Base-by-base conservation (phyloP, 257 asterid species). In the Solanum clarkiae region DNA sequence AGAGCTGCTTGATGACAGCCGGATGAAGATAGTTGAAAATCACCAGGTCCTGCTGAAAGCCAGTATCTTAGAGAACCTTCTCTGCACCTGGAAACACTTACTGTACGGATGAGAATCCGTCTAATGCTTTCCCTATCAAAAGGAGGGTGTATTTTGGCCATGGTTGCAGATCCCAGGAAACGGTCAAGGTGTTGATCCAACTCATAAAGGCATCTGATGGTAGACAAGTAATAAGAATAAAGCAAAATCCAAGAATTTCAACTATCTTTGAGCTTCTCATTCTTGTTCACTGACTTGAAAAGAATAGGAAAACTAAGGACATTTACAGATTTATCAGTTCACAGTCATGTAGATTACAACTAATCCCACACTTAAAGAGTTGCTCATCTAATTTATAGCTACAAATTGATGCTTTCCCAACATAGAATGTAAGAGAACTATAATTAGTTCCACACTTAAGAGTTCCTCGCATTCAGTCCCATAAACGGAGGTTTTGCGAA, bases 1-100 rank as follows among this genome's bases (percentile, higher is more conserved):
- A 96, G 94, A 81, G 98, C 90, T 13, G 97, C 80, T 6, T 44
- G 89, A 69, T 63, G 88, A 87, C 98, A 95, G 42, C 91, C 92
- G 4, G 97, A 85, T 5, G 98, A 92, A 79, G 98, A 95, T 66
- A 96, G 82, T 80, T 94, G 98, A 88, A 96, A 96, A 88, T 95
- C 98, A 7, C 99, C 98, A 0, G 97, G 95, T 54, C 99, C 99
- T 0, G 98, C 90, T 0, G 99, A 96, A 65, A 96, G 97, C 98
- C 98, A 96, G 80, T 94, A 96, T 86, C 99, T 92, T 32, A 96
- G 86, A 20, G 98, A 93, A 29, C 98, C 98, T 26, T 85, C 86
- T 87, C 85, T 91, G 89, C 99, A 94, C 85, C 89, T 90, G 82
- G 99, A 95, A 81, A 96, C 93, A 69, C 97, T 90, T 71, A 93